Evolutionary conservation across 2,329 filamentous ascomycete species (phyloP), one percentile per base, ranked within the genome.

Genomic region (Aspergillus novofumigatus): DNA sequence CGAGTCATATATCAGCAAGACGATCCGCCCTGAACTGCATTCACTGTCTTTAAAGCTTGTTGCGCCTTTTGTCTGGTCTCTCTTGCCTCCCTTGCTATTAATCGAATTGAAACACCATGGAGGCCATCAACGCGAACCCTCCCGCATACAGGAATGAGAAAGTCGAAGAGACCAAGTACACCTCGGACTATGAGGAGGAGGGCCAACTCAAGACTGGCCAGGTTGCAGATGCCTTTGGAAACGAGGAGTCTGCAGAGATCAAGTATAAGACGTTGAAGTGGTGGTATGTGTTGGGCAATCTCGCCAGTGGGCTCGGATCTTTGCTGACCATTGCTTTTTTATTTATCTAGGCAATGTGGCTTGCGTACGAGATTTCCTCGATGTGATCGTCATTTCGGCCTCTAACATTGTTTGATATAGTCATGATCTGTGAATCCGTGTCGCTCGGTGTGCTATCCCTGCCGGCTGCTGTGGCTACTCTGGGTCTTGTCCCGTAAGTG

Each of bases 361-460:
- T 65, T 76, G 62, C 68, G 73, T 76, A 67, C 26, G 69, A 61
- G 4, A 20, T 3, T 4, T 42, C 28, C 23, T 14, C 28, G 14
- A 17, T 5, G 45, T 38, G 45, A 48, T 47, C 20, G 4, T 5
- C 6, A 51, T 44, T 48, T 26, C 44, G 10, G 2, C 23, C 25
- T 51, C 21, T 44, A 29, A 26, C 21, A 35, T 32, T 51, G 29
- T 14, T 7, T 9, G 14, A 35, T 9, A 57, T 49, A 68, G 74
- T 83, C 58, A 83, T 84, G 78, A 76, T 84, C 32, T 81, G 81
- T 11, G 82, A 84, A 62, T 82, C 80, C 17, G 78, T 84, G 26
- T 82, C 80, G 14, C 73, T 84, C 2, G 82, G 82, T 11, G 79
- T 83, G 26, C 73, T 85, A 6, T 80, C 80, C 3, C 70, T 85